Conservation (phyloP, 352 stramenopile species). For the Pythium biforme region DNA sequence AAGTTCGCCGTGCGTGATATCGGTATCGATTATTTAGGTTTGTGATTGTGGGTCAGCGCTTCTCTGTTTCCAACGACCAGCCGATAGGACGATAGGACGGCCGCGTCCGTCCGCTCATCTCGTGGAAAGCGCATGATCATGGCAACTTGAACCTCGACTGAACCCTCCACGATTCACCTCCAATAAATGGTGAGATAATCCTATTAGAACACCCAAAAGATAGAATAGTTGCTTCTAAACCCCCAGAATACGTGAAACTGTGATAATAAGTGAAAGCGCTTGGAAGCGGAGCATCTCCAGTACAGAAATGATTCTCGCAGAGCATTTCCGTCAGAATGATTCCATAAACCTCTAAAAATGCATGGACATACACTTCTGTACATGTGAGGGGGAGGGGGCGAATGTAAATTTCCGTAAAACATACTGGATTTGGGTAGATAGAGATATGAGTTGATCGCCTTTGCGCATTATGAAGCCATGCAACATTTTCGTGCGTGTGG, state of each 20-base stretch:
- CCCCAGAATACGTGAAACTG: background rate
- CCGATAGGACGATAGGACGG: background rate
- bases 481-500: background rate
- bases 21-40: background rate
- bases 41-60: background rate
- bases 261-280: background rate
- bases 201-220: background rate
- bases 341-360: background rate
- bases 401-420: conserved; percentile 5
- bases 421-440: conserved; percentile 11
- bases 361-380: too few species aligned
- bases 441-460: background rate
- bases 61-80: background rate
- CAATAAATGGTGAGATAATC: background rate
- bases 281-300: background rate
- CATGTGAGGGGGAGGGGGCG: too few species aligned
- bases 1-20: background rate
- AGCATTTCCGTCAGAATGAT: background rate
- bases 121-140: background rate
- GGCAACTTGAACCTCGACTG: conserved; percentile 4
- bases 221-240: too few species aligned
- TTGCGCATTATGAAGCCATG: conserved; percentile 14
- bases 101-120: background rate
- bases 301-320: background rate
- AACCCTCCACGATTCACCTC: background rate